Conservation (phyloP, 1,139 yeast species). For the Blastobotrys capitulatus region DNA sequence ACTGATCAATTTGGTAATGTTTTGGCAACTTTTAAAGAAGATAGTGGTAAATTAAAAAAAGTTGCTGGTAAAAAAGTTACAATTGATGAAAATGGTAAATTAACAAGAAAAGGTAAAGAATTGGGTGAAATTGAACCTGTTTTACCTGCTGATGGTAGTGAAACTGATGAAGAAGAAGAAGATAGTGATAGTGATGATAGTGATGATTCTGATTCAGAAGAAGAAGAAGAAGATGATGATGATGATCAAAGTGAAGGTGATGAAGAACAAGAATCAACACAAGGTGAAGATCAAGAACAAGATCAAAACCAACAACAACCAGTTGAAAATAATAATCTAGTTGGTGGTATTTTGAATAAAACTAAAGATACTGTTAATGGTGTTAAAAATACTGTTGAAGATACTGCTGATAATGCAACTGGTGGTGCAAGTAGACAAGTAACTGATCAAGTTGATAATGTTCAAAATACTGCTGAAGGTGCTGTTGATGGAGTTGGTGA, state of each 20-base stretch:
- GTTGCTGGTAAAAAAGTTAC: not conserved
- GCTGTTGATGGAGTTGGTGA: not conserved
- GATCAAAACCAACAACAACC: too few species aligned
- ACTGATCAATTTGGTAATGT: not conserved
- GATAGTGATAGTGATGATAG: not conserved
- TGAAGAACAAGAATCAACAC: not conserved
- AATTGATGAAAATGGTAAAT: not conserved
- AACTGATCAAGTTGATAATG: constrained; percentile 36
- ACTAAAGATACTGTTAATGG: constrained; percentile 39
- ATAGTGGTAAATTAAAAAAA: not conserved
- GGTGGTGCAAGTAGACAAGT: constrained; percentile 21
- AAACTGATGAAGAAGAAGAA: not conserved
- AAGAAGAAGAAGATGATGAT: not conserved
- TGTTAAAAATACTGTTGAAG: not conserved
- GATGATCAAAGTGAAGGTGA: not conserved
- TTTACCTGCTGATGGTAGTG: not conserved
- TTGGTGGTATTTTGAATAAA: not conserved
- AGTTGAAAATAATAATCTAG: too few species aligned
- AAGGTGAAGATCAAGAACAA: too few species aligned
- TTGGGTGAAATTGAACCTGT: not conserved
- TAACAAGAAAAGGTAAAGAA: not conserved
- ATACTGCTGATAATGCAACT: not conserved
- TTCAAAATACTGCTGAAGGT: not conserved
- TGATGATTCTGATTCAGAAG: not conserved
- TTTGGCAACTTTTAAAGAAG: not conserved